phyloP scores from a whole-genome alignment of 108 stramenopile species.

The Schizochytrium sp. region DNA sequence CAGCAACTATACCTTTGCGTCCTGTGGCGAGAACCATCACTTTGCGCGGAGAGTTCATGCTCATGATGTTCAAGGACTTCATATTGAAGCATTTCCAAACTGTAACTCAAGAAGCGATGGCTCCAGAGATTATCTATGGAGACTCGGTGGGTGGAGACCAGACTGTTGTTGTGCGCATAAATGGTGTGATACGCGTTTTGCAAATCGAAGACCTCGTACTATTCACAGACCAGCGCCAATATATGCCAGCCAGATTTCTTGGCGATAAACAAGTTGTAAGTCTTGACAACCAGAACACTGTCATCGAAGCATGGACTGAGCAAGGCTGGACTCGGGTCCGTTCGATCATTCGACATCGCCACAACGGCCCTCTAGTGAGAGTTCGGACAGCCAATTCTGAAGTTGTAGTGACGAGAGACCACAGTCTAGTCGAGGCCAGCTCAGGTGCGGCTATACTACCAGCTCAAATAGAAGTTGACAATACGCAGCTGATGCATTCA shows the following conservation, averaged over 20 bases:
- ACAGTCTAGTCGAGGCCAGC: background rate
- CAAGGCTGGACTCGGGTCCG: background rate
- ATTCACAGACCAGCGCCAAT: background rate
- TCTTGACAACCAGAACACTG: background rate
- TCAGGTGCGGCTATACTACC: background rate
- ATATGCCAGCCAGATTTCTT: background rate
- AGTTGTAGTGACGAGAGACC: background rate
- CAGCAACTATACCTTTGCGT: background rate
- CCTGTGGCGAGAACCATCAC: background rate
- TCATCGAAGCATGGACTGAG: slow-evolving; percentile 10
- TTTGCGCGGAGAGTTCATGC: background rate
- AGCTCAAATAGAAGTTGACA: background rate
- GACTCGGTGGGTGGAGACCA: slow-evolving; percentile 24
- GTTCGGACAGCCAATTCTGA: background rate
- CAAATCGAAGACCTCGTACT: background rate
- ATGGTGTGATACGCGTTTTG: background rate
- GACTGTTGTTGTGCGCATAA: background rate
- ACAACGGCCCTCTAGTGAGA: background rate
- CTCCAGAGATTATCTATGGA: background rate
- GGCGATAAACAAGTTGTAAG: background rate
- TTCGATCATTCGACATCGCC: background rate
- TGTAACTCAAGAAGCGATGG: background rate
- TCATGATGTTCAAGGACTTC: background rate
- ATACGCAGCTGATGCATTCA: background rate
- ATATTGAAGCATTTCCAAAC: background rate